Evolutionary conservation across 345 rosid genomes (phyloP).

Genomic region (rapeseed (Brassica napus)): Da-Ae NC_063442.1:8323001-8323500

Average conservation of each 20-base stretch:
- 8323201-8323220: neutral
- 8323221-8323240: neutral
- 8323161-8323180: too few species aligned
- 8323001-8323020: neutral
- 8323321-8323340: neutral
- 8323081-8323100: neutral
- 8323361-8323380: neutral
- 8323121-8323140: neutral
- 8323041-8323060: neutral
- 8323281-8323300: constrained; percentile 9
- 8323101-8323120: neutral
- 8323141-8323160: neutral
- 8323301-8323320: neutral
- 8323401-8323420: neutral
- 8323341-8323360: neutral
- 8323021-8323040: neutral
- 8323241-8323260: constrained; percentile 1
- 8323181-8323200: neutral
- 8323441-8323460: neutral
- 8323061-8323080: neutral
- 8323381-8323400: neutral
- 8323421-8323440: constrained; percentile 12
- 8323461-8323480: neutral
- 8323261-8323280: neutral
- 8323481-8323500: neutral